Percentiles rank a stretch among this genome's conserved stretches.
These are phyloP conservation scores for Leptographium flavum DNA, from an alignment of 2,329 filamentous ascomycete species.

Conservation along the genomic window DNA sequence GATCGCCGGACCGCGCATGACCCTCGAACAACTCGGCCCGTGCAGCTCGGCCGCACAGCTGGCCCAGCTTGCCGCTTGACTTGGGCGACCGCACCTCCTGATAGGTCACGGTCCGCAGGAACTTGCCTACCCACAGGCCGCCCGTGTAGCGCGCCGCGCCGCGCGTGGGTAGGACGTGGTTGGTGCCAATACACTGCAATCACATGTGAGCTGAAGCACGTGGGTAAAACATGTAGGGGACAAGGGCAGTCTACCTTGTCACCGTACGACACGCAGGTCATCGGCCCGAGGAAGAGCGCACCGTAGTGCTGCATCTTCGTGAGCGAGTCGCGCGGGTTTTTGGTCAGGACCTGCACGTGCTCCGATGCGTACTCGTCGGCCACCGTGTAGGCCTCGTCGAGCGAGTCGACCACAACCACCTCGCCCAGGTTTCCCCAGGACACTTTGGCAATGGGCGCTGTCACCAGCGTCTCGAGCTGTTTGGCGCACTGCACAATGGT, in stretches of 20 bases:
- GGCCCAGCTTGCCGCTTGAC: conserved; percentile 31
- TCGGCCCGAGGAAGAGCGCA: conserved; percentile 33
- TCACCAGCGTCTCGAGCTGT: conserved; percentile 26
- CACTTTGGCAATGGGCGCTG: conserved; percentile 25
- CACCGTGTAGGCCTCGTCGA: conserved; percentile 27
- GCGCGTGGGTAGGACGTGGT: conserved; percentile 36
- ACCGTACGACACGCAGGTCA: conserved; percentile 37
- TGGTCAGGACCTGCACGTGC: conserved; percentile 36
- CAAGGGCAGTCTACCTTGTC: conserved; percentile 38
- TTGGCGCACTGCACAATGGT: conserved; percentile 22
- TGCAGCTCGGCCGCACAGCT: conserved; percentile 32
- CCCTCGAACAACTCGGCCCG: conserved; percentile 37
- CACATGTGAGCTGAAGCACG: no score
- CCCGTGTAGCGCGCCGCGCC: conserved; percentile 34
- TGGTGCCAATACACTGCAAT: conserved; percentile 34
- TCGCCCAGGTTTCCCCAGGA: conserved; percentile 33
- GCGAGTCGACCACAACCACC: conserved; percentile 24
- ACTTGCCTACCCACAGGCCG: conserved; percentile 41
- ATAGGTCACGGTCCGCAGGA: conserved; percentile 35
- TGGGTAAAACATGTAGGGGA: neutral
- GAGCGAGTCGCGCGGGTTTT: conserved; percentile 30
- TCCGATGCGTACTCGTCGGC: conserved; percentile 34
- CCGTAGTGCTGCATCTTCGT: conserved; percentile 37
- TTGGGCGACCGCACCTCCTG: conserved; percentile 29
- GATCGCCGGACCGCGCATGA: conserved; percentile 35